Evolutionary conservation across 805 yeast genomes (phyloP).

Genomic region (Nakazawaea sp.): DNA sequence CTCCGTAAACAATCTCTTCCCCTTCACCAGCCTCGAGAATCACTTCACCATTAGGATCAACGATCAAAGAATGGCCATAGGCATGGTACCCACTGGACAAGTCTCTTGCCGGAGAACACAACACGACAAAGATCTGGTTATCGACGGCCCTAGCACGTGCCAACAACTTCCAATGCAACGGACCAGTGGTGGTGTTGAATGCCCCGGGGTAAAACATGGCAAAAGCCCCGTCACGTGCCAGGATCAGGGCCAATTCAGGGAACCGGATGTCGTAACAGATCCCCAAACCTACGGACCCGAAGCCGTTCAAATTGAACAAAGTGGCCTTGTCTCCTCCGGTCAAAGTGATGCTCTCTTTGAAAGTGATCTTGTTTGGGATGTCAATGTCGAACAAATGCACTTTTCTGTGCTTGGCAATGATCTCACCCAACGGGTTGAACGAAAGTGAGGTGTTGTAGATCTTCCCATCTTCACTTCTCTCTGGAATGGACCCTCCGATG

Average conservation of each 20-base stretch:
- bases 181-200: conserved; percentile 79
- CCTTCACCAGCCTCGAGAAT: conserved; percentile 71
- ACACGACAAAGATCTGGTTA: conserved; percentile 62
- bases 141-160: conserved; percentile 73
- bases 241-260: conserved; percentile 68
- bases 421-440: conserved; percentile 63
- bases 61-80: conserved; percentile 61
- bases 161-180: conserved; percentile 73
- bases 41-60: conserved; percentile 54
- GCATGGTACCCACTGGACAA: conserved; percentile 52
- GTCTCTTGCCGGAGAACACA: conserved; percentile 89
- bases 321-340: conserved; percentile 82
- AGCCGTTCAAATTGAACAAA: conserved; percentile 56
- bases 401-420: conserved; percentile 85
- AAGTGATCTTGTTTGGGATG: conserved; percentile 84
- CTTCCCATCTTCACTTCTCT: conserved; percentile 50
- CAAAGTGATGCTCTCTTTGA: conserved; percentile 72
- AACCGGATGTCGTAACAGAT: conserved; percentile 78
- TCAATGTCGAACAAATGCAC: conserved; percentile 90
- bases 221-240: conserved; percentile 63
- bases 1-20: conserved; percentile 72
- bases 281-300: conserved; percentile 76
- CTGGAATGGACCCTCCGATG: conserved; percentile 94
- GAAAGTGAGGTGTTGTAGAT: conserved; percentile 70
- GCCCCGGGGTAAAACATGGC: conserved; percentile 84